Conservation (phyloP, 108 stramenopile species). For the Cyclotella baltica region DNA sequence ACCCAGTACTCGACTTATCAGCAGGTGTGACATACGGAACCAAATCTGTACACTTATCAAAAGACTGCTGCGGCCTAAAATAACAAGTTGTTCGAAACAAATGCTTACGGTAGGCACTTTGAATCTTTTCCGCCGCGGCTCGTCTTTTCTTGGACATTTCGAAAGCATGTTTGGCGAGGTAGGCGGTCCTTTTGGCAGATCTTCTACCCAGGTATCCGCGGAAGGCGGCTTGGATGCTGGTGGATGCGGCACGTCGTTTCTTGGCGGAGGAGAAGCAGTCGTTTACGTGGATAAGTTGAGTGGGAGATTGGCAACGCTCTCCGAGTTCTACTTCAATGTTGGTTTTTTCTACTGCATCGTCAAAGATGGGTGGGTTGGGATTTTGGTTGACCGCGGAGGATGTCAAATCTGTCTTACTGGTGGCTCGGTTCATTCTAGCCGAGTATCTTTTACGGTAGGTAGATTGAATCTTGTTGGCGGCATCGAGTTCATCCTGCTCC, state of each 20-base stretch:
- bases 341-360: not conserved
- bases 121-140: not conserved
- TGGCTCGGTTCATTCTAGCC: not conserved
- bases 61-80: not conserved
- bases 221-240: not conserved
- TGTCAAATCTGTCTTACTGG: not conserved
- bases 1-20: no score
- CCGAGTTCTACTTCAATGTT: not conserved
- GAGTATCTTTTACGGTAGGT: not conserved
- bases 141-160: not conserved
- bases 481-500: no score
- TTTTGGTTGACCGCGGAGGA: not conserved
- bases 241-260: not conserved
- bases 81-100: not conserved
- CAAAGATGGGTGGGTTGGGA: not conserved
- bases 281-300: not conserved
- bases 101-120: not conserved
- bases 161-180: not conserved
- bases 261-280: not conserved
- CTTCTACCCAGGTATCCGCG: not conserved
- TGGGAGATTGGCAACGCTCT: not conserved
- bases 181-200: not conserved
- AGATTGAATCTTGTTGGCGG: not conserved
- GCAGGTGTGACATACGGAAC: no score
- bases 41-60: no score